phyloP scores from a whole-genome alignment of 75 land plant species.

The Picea glauca region DNA sequence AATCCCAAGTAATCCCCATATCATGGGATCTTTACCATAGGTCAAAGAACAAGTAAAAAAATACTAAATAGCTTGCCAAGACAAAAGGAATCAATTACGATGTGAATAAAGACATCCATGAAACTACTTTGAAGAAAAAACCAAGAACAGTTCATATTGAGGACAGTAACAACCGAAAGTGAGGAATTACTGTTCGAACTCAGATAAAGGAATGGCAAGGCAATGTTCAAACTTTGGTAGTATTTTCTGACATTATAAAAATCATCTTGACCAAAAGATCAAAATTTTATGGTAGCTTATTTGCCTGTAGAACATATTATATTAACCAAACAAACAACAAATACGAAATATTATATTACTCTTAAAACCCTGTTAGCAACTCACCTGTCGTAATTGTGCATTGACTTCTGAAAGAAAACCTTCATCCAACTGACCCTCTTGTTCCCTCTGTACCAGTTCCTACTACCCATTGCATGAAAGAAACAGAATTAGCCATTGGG shows the following conservation, averaged over 20 bases:
- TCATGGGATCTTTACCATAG: too few relatives aligned
- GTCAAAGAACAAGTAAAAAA: too few relatives aligned
- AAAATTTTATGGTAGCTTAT: background rate
- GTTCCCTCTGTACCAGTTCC: conserved; percentile 72
- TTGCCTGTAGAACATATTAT: background rate
- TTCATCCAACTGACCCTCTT: conserved; percentile 87
- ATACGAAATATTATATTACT: background rate
- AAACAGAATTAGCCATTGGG: background rate
- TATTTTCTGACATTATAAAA: background rate
- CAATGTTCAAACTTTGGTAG: background rate
- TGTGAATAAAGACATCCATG: background rate
- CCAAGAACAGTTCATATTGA: background rate
- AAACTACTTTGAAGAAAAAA: background rate
- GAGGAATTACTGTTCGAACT: background rate
- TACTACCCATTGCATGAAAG: conserved; percentile 12
- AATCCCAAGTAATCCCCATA: too few relatives aligned
- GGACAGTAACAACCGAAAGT: background rate
- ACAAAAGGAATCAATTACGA: background rate
- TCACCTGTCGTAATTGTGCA: conserved; percentile 90
- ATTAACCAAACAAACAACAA: background rate
- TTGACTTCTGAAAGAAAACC: conserved; percentile 89
- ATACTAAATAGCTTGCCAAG: too few relatives aligned
- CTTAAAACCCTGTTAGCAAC: conserved; percentile 7
- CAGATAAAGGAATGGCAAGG: background rate
- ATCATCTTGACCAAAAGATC: background rate